Percentiles rank a stretch among this genome's conserved stretches.
Conservation (phyloP, 768 basidiomycete genomes). For the Lactarius evosmus region DNA sequence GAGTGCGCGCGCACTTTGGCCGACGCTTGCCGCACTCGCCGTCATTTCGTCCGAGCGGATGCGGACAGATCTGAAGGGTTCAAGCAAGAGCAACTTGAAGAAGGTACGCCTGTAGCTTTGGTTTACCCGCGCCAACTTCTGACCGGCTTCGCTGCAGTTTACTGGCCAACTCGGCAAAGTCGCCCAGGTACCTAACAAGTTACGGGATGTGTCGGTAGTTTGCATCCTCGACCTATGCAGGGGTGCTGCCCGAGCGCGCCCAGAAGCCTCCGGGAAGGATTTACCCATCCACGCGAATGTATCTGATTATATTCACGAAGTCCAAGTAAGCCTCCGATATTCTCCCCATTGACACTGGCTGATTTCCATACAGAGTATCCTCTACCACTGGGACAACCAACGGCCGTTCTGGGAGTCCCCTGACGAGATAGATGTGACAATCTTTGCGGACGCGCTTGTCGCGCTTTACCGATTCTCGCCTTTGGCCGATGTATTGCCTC, state of each 20-base stretch:
- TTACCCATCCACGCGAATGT: constrained; percentile 62
- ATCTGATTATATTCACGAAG: constrained; percentile 71
- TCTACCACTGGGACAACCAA: constrained; percentile 36
- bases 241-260: constrained; percentile 53
- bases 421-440: constrained; percentile 72
- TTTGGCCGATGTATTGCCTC: constrained; percentile 52
- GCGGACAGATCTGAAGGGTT: constrained; percentile 42
- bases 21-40: constrained; percentile 71
- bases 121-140: constrained; percentile 4
- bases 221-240: constrained; percentile 78
- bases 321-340: constrained; percentile 52
- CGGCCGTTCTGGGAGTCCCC: constrained; percentile 65
- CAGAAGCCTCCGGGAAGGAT: constrained; percentile 44
- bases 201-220: constrained; percentile 63
- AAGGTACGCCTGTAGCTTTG: constrained; percentile 16
- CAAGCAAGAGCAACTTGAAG: constrained; percentile 28
- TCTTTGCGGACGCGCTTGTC: constrained; percentile 73
- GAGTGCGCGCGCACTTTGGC: constrained; percentile 63
- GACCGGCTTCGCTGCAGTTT: constrained; percentile 44
- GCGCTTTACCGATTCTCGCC: constrained; percentile 69
- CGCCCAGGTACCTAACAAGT: constrained; percentile 45
- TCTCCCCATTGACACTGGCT: constrained; percentile 29
- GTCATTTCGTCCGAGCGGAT: constrained; percentile 69
- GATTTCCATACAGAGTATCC: constrained; percentile 28
- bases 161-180: constrained; percentile 55